Evolutionary conservation across 1,284 basidiomycete genomes (phyloP).

Genomic region (Gymnopus androsaceus): DNA sequence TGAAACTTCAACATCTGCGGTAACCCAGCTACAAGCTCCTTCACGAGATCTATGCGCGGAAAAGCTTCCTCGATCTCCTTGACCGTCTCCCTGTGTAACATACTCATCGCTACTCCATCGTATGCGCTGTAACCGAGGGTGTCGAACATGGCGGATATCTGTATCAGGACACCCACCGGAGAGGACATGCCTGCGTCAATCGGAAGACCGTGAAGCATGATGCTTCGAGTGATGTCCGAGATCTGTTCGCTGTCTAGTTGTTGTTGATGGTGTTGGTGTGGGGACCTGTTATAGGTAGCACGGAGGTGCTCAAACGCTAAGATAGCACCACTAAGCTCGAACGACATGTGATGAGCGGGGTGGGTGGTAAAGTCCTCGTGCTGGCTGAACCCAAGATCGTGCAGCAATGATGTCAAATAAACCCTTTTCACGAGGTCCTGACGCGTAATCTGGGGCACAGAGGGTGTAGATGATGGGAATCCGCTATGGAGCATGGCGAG

Average conservation of each 20-base stretch:
- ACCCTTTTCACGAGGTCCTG: conserved; percentile 20
- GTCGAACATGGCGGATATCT: conserved; percentile 6
- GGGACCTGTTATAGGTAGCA: conserved; percentile 6
- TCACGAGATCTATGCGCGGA: too few species aligned
- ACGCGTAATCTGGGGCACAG: conserved; percentile 20
- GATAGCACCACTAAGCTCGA: conserved; percentile 24
- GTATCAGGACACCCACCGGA: neutral
- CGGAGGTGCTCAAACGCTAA: conserved; percentile 25
- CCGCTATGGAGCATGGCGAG: conserved; percentile 67
- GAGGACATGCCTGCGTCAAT: conserved; percentile 5
- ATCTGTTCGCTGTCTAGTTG: conserved; percentile 17
- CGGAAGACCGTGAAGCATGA: conserved; percentile 4
- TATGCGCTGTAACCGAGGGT: conserved; percentile 1
- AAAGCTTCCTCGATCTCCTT: conserved; percentile 6
- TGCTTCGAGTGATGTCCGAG: conserved; percentile 6
- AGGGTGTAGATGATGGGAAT: conserved; percentile 25
- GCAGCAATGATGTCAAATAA: conserved; percentile 23
- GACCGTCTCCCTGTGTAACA: conserved; percentile 1
- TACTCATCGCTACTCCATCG: neutral
- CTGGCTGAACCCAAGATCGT: conserved; percentile 23
- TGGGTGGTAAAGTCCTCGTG: conserved; percentile 13
- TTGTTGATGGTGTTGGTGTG: too few species aligned
- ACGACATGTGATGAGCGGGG: conserved; percentile 25
- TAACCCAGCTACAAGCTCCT: too few species aligned
- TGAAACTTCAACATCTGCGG: too few species aligned